phyloP scores from a whole-genome alignment of 345 rosid genomes.

The Salix purpurea region DNA sequence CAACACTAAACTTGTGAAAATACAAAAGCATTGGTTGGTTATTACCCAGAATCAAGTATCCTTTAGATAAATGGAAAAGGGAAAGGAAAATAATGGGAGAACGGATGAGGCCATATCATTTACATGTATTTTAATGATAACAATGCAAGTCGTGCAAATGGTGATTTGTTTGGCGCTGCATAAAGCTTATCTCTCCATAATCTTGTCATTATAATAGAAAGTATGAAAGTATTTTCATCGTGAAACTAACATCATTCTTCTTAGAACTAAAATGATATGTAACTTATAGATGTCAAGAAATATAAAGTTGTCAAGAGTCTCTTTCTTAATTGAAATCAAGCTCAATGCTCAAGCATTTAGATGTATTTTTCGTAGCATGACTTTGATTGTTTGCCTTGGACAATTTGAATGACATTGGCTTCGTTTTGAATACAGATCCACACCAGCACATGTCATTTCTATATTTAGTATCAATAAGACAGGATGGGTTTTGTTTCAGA shows the following conservation, averaged over 20 bases:
- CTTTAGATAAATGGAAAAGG: neutral
- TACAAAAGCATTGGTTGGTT: neutral
- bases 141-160: neutral
- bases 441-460: neutral
- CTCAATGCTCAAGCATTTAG: no score
- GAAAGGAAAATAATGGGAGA: neutral
- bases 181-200: neutral
- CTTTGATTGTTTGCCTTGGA: no score
- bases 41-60: neutral
- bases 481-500: neutral
- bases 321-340: no score
- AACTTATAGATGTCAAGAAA: no score
- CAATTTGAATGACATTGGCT: no score
- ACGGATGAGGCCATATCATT: neutral
- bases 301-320: no score
- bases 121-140: neutral
- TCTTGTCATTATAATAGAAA: neutral
- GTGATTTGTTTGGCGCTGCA: neutral
- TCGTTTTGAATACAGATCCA: neutral
- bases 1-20: neutral
- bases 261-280: no score
- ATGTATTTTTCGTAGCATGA: no score
- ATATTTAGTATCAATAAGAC: no score
- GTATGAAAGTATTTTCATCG: no score
- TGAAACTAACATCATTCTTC: no score